Evolutionary conservation across 768 basidiomycete species (phyloP), one percentile per base, ranked within the genome.

Genomic region (Suillus ampliporus): DNA sequence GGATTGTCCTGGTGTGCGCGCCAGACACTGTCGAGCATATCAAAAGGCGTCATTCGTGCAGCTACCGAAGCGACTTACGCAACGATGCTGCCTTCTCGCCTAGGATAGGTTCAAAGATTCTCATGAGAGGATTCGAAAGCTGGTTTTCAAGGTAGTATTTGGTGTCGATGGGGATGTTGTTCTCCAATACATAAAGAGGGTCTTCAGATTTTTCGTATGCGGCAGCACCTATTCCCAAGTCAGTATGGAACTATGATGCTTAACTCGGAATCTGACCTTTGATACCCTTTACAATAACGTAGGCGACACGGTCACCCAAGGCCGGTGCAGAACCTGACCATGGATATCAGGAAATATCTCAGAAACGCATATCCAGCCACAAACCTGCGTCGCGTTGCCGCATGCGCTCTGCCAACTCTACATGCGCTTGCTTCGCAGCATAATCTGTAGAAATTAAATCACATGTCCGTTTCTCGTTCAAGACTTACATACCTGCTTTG

Each of bases 151-250:
- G 86, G 73, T 99, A 99, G 75, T 99, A 98, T 71, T 92, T 90
- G 6, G 97, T 99, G 72, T 99, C 97, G 65, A 99, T 96, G 0
- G 97, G 97, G 47, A 99, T 86, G 74, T 95, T 99, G 76, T 99
- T 95, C 76, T 99, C 97, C 23, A 99, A 84, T 17, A 99, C 97
- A 70, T 94, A 99, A 58, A 99, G 83, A 0, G 97, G 97, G 69
- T 99, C 97, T 73, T 99, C 97, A 0, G 97, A 98, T 75, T 99
- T 99, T 73, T 99, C 97, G 68, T 97, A 99, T 17, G 97, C 97
- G 17, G 95, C 95, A 14, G 97, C 97, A 68, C 94, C 93, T 94
- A n/a, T 9, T 53, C n/a, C 6, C 1, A 47, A 3, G 3, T 2
- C 14, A 34, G 65, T 15, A 62, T 43, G 34, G 31, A 34, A 34